A percentile compares a stretch with the other conserved stretches of the same genome.
Evolutionary conservation across 169 alveolate genomes (phyloP).

Genomic region (Theileria equi): DNA sequence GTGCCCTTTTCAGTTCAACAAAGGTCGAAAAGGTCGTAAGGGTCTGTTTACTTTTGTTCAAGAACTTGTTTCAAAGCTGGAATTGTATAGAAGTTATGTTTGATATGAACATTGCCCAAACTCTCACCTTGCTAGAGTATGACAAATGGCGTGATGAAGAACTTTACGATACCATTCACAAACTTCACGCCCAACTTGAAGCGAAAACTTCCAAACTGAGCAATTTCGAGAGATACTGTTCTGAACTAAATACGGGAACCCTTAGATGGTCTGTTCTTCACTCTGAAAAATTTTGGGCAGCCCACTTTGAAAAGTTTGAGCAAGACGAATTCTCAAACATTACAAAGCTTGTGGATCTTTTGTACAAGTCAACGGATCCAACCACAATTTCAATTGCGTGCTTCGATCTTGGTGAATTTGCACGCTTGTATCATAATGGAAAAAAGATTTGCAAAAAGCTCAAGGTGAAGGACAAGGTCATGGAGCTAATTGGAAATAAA

Average conservation of each 20-base stretch:
- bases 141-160: conserved; percentile 84
- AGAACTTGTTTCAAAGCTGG: conserved; percentile 62
- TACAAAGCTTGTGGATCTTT: conserved; percentile 73
- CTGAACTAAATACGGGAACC: conserved; percentile 74
- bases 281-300: conserved; percentile 82
- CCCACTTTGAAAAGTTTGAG: conserved; percentile 75
- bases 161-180: conserved; percentile 76
- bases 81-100: conserved; percentile 73
- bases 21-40: conserved; percentile 70
- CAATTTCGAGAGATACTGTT: conserved; percentile 78
- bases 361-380: conserved; percentile 74
- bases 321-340: conserved; percentile 78
- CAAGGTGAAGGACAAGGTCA: conserved; percentile 78
- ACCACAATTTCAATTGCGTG: conserved; percentile 84
- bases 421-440: conserved; percentile 84
- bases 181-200: conserved; percentile 72
- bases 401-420: conserved; percentile 88
- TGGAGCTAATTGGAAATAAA: conserved; percentile 79
- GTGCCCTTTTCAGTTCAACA: conserved; percentile 66
- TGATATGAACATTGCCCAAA: conserved; percentile 72
- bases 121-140: conserved; percentile 76
- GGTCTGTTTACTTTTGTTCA: conserved; percentile 63
- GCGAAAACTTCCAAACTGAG: conserved; percentile 70
- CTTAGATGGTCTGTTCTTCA: conserved; percentile 80
- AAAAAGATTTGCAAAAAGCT: conserved; percentile 80